Evolutionary conservation across 495 filamentous ascomycete species (phyloP), one percentile per base, ranked within the genome.

Genomic region (Penicillium steckii): DNA sequence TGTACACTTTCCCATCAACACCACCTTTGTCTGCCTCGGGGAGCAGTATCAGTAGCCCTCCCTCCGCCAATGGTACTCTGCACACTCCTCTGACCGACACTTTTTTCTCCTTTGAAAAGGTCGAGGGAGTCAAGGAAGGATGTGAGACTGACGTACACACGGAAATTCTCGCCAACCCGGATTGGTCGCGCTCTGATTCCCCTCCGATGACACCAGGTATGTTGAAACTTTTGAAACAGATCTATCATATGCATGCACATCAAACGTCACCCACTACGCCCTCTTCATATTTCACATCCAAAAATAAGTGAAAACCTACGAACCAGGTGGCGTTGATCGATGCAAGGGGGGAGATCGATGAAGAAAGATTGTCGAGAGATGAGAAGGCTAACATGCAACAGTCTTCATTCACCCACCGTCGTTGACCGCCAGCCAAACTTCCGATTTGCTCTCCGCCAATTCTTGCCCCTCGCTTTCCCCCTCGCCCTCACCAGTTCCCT

Each of bases 191-290:
- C 61, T 85, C 82, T 35, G 80, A 79, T 15, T 95, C 91, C 19
- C 91, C 94, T 51, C 90, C 90, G 8, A 80, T 97, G 78, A 94
- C 91, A 64, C 94, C 94, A 83, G 88, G 92, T 97, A 87, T 71
- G 90, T 86, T 53, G 38, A 4, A 37, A n/a, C 49, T 29, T 35
- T 18, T 33, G 41, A 46, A 48, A 52, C 46, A 27, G 35, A 37
- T 37, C n/a, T 12, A 37, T 37, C 33, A 37, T 37, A 37, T 37
- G 33, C 33, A 41, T 41, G 38, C 38, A 41, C 9, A 19, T 4
- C 32, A 35, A 41, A 41, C 38, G 38, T 41, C 38, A 41, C 19
- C 26, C 26, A 27, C 26, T 10, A 4, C 26, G 4, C 26, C 26
- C 26, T 10, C 26, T 27, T 27, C 26, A 10, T n/a, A n/a, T 10